Evolutionary conservation across 805 yeast species (phyloP).

Genomic region (Sugiyamaella lignohabitans): DNA sequence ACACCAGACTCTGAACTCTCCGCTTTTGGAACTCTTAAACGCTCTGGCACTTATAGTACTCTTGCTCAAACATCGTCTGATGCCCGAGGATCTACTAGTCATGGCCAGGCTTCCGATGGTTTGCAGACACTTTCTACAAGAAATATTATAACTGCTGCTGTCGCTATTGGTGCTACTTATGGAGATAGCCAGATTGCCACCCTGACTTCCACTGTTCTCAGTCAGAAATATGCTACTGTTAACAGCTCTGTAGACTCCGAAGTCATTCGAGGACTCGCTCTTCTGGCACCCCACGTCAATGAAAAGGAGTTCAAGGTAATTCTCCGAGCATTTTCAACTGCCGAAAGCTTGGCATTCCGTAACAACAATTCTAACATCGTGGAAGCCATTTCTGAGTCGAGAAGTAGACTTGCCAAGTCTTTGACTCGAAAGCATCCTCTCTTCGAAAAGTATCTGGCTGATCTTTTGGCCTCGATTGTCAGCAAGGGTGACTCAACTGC

Average conservation of each 20-base stretch:
- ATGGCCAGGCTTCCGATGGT: conserved; percentile 1
- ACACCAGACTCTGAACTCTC: conserved; percentile 40
- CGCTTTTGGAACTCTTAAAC: conserved; percentile 6
- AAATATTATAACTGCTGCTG: conserved; percentile 63
- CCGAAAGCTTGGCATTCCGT: conserved; percentile 41
- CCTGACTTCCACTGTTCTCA: conserved; percentile 70
- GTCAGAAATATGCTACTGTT: conserved; percentile 57
- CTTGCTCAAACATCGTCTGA: conserved; percentile 11
- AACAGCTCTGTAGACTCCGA: conserved; percentile 46
- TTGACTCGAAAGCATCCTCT: conserved; percentile 35
- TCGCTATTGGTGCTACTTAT: conserved; percentile 58
- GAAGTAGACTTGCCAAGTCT: conserved; percentile 13
- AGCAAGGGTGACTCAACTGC: conserved; percentile 73
- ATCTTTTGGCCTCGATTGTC: conserved; percentile 59
- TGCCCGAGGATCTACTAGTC: neutral
- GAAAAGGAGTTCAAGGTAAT: conserved; percentile 63
- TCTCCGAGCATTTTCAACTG: conserved; percentile 49
- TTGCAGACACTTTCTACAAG: conserved; percentile 37
- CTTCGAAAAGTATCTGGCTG: conserved; percentile 53
- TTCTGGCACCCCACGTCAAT: conserved; percentile 54
- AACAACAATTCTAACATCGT: conserved; percentile 32
- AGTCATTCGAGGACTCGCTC: conserved; percentile 56
- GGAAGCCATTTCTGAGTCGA: conserved; percentile 7
- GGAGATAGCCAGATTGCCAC: conserved; percentile 68
- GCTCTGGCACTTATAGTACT: conserved; percentile 7